Evolutionary conservation across 768 basidiomycete genomes (phyloP), one percentile per base, ranked within the genome.

Genomic region (Leccinum obscurum): DNA sequence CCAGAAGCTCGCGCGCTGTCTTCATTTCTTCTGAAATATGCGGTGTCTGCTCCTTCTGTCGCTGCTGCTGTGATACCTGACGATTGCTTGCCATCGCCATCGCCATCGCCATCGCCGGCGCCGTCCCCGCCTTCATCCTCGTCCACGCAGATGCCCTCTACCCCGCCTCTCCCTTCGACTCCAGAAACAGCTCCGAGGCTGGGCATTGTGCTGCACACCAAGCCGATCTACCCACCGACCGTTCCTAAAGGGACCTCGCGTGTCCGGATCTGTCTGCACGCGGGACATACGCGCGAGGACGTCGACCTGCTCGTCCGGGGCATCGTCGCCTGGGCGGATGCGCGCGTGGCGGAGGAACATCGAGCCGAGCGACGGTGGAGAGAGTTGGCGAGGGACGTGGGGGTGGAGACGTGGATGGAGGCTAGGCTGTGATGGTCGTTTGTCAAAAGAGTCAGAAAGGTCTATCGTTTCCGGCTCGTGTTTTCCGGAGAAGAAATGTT

Each of bases 211-310:
- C 81, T 90, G 67, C 86, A 87, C 64, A 89, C 88, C 0, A 85
- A 88, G 3, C 86, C 90, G 4, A 93, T 94, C 46, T 86, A 84
- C 10, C 89, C 88, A 79, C 95, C 96, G 0, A 97, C 95, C 0
- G 95, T 97, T 0, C 93, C 95, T 0, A 88, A 87, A 56, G 94
- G 92, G 9, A 83, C 83, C 60, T 90, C 95, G 61, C 83, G 95
- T 17, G 88, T 98, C 2, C 76, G 95, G 3, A 83, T 98, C n/a
- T 98, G 95, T 71, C 68, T 98, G 28, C 91, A 95, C 67, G 86
- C 93, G 0, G 85, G 81, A 2, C 93, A 95, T 67, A 84, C 85
- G 14, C 59, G 66, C 3, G 78, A 76, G 41, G 87, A 95, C 30
- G 79, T 96, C 4, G 81, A 85, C 41, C 69, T 73, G 14, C 75